Evolutionary conservation across 441 rosid genomes (phyloP).

Genomic region (Erysimum cheiri): DNA sequence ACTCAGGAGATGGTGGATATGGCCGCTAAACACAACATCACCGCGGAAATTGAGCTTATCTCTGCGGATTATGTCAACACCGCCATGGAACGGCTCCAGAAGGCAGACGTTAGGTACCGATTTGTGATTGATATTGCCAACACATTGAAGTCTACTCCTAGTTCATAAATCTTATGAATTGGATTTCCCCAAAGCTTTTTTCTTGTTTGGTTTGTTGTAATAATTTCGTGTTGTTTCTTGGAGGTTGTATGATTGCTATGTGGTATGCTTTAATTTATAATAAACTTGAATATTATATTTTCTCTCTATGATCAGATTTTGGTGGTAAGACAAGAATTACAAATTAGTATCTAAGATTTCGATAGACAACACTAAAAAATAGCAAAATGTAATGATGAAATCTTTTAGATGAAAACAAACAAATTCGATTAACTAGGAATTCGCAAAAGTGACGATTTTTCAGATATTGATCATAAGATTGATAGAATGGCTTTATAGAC

Average conservation of each 20-base stretch:
- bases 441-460: no score
- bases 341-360: not conserved
- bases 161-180: not conserved
- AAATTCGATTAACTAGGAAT: not conserved
- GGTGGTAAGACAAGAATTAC: not conserved
- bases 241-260: constrained; percentile 6
- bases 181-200: not conserved
- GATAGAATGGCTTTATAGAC: no score
- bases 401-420: not conserved
- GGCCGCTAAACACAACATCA: constrained; percentile 53
- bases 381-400: not conserved
- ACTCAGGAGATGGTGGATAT: constrained; percentile 64
- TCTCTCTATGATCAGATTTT: constrained; percentile 2
- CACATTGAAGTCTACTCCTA: constrained; percentile 45
- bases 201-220: constrained; percentile 20
- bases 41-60: constrained; percentile 55
- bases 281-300: not conserved
- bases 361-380: not conserved
- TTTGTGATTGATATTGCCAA: constrained; percentile 59
- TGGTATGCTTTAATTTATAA: not conserved
- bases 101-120: constrained; percentile 52
- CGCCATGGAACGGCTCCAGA: constrained; percentile 55
- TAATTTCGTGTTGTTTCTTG: constrained; percentile 16
- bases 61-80: constrained; percentile 56
- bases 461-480: no score